Evolutionary conservation across 2,329 filamentous ascomycete genomes (phyloP), one percentile per base, ranked within the genome.

Genomic region (Pseudocercospora cruenta): DNA sequence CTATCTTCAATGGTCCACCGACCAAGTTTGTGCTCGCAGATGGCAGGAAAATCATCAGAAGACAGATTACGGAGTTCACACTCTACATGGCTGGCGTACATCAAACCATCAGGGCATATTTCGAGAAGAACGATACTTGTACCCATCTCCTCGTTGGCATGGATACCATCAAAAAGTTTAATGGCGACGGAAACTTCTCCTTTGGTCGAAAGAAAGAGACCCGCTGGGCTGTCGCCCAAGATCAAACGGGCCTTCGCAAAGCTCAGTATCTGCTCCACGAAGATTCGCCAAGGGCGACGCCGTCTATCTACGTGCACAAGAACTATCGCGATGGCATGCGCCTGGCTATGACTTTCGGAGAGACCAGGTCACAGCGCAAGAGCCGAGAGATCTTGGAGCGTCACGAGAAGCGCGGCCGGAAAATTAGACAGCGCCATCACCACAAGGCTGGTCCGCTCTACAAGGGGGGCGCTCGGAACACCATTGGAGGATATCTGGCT

Each of bases 21-120:
- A 43, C 55, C 24, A 47, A 33, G n/a, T 66, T 66, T 54, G 1
- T 1, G 1, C 54, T 58, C 8, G 54, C 54, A 22, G 16, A 63
- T 19, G 64, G 60, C 2, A 36, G 14, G 10, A 14, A 19, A 4
- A 22, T n/a, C 14, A 33, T 21, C 14, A 21, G 54, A 19, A 36
- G 55, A 47, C 43, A 63, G 9, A 59, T n/a, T 8, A 26, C 49
- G n/a, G 47, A 39, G 16, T 60, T 66, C 49, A 16, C 60, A 3
- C 45, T 66, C n/a, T 63, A 43, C 64, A 66, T 66, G 5, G 39
- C 64, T 9, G 64, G 64, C 45, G 53, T 66, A n/a, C 12, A 58
- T 16, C 24, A 59, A 7, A 43, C 43, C 14, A 58, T 66, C 60
- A 21, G 9, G 10, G 60, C 64, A 12, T 66, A 49, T 57, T 33